Base-by-base conservation (phyloP, 768 basidiomycete genomes). In the Tulasnella sp. region DNA sequence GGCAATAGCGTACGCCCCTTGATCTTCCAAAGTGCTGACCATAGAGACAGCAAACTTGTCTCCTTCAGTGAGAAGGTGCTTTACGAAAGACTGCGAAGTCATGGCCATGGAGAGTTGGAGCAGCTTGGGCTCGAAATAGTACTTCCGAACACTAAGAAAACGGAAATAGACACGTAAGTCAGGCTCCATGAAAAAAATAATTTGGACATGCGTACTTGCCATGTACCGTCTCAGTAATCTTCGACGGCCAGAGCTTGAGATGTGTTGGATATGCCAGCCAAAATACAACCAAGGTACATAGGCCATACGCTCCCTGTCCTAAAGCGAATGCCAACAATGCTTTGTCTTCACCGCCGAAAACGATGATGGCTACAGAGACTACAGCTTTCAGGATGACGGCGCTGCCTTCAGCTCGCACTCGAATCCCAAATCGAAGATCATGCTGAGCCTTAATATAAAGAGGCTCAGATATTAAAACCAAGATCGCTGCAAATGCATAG, bases 1-100 rank as follows among this genome's bases (percentile, higher is more conserved):
- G 15, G 97, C 97, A 15, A 99, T 86, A 0, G 96, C 97, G 78
- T 86, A 86, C 1, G 84, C 96, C 4, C 94, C 97, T 83, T 98
- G 96, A 81, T 96, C 92, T 67, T 89, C 85, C 71, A 97, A 84
- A 38, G 92, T 90, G 77, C 94, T 95, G 80, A 94, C 89, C 81
- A 88, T 89, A 0, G 93, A 93, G 22, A 99, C 86, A 14, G 97
- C 87, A 64, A 99, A 84, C 80, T 97, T 94, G 82, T 99, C 97
- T 3, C 94, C 95, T 81, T 99, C 97, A 0, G 97, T 99, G 36
- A 99, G 85, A 78, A 98, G 88, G 82, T 99, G 97, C 82, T 99
- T 99, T 78, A 98, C 86, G 2, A 97, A 78, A 0, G 93, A 94
- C 82, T 99, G 97, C 0, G 86, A 86, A 29, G 94, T 95, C 89